phyloP scores from a whole-genome alignment of 2,329 filamentous ascomycete genomes.

The Geosmithia putterillii region DNA sequence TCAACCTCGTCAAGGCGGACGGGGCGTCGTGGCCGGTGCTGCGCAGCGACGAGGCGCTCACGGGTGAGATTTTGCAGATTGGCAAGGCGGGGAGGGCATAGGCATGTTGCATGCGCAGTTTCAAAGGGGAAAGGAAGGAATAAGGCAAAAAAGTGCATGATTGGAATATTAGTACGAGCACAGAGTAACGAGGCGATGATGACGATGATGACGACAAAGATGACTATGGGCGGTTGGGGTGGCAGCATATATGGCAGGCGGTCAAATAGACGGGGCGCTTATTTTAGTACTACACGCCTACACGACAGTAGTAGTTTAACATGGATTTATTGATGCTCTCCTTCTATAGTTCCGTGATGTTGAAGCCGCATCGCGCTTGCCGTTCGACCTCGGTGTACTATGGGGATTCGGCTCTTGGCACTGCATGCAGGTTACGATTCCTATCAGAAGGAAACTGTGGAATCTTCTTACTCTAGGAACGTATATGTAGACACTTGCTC shows the following conservation, averaged over 20 bases:
- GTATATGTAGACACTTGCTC: no score
- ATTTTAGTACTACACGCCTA: no score
- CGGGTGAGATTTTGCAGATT: conserved; percentile 76
- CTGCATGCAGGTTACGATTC: no score
- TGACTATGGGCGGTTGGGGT: neutral
- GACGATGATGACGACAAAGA: neutral
- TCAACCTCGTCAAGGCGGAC: conserved; percentile 60
- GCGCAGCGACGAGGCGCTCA: conserved; percentile 58
- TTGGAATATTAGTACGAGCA: neutral
- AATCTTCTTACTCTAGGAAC: no score
- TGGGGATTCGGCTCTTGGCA: no score
- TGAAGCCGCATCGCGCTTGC: no score
- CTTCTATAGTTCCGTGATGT: no score
- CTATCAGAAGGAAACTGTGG: no score
- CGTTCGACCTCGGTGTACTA: no score
- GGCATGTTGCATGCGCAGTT: no score
- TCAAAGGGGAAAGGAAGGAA: neutral
- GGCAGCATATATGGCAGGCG: neutral
- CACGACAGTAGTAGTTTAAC: no score
- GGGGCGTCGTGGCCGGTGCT: conserved; percentile 76
- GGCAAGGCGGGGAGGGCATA: conserved; percentile 50
- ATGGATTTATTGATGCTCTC: no score
- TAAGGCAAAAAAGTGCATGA: neutral
- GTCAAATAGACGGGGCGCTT: neutral
- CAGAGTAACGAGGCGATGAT: neutral